Percentiles rank a stretch among this genome's conserved stretches.
Evolutionary conservation across 1,284 basidiomycete genomes (phyloP).

Genomic region (Cutaneotrichosporon cutaneum): DNA sequence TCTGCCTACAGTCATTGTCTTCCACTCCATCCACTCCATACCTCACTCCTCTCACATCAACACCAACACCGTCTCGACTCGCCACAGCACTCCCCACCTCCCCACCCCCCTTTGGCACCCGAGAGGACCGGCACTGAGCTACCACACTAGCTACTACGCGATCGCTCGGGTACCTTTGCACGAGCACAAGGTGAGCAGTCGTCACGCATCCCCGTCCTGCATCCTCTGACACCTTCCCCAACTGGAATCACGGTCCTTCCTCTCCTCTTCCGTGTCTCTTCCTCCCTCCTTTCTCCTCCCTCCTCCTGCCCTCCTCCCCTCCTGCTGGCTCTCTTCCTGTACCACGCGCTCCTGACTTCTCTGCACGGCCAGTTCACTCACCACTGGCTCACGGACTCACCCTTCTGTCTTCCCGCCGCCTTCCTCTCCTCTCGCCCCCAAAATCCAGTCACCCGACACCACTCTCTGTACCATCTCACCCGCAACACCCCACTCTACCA

Average conservation of each 20-base stretch:
- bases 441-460: background rate
- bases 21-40: too few relatives aligned
- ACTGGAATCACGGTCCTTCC: background rate
- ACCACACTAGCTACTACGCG: background rate
- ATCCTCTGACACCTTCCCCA: background rate
- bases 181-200: background rate
- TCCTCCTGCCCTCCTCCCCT: background rate
- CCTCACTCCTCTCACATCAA: background rate
- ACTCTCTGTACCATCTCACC: background rate
- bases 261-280: background rate
- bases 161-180: background rate
- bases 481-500: background rate
- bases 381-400: background rate
- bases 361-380: slow-evolving; percentile 2
- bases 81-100: background rate
- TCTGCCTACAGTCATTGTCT: background rate
- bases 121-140: too few relatives aligned
- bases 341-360: background rate
- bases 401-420: background rate
- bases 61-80: background rate
- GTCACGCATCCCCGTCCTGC: background rate
- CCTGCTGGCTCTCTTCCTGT: slow-evolving; percentile 5
- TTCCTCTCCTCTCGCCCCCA: background rate
- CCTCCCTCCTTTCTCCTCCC: background rate
- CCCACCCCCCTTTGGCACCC: background rate